Percentiles rank a stretch among this genome's conserved stretches.
Conservation (phyloP, 176 grass and related monocot species). For the Avena atlantica region DNA sequence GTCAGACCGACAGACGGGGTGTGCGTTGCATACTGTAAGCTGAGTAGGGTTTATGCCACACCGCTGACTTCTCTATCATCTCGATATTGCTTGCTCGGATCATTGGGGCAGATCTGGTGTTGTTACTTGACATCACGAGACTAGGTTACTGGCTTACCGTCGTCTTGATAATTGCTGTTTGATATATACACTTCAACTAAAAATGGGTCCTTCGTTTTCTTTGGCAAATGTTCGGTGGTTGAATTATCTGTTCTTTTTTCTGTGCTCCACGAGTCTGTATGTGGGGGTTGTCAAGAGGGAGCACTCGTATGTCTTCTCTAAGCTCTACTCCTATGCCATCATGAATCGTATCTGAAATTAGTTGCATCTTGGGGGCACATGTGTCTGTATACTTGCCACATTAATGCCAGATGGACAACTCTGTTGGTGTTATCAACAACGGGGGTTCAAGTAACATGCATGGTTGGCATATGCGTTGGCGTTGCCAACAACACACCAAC, state of each 20-base stretch:
- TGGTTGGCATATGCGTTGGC: not conserved
- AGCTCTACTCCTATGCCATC: too few relatives aligned
- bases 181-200: not conserved
- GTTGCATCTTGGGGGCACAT: not conserved
- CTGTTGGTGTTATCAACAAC: not conserved
- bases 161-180: not conserved
- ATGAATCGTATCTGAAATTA: not conserved
- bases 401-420: not conserved
- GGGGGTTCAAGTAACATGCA: not conserved
- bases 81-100: slow-evolving; percentile 26
- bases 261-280: not conserved
- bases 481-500: not conserved
- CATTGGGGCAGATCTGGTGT: slow-evolving; percentile 11
- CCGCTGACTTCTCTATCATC: slow-evolving; percentile 23
- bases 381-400: not conserved
- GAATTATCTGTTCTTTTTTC: not conserved
- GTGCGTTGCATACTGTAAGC: slow-evolving; percentile 19
- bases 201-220: not conserved
- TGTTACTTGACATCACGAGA: slow-evolving; percentile 7
- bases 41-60: slow-evolving; percentile 6
- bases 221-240: not conserved
- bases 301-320: too few relatives aligned
- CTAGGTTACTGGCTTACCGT: not conserved
- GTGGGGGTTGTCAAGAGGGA: not conserved
- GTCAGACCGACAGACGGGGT: not conserved